Percentiles rank a stretch among this genome's conserved stretches.
These are phyloP conservation scores for Bacidia rubella DNA, from an alignment of 495 filamentous ascomycete genomes.

Conservation along the genomic window DNA sequence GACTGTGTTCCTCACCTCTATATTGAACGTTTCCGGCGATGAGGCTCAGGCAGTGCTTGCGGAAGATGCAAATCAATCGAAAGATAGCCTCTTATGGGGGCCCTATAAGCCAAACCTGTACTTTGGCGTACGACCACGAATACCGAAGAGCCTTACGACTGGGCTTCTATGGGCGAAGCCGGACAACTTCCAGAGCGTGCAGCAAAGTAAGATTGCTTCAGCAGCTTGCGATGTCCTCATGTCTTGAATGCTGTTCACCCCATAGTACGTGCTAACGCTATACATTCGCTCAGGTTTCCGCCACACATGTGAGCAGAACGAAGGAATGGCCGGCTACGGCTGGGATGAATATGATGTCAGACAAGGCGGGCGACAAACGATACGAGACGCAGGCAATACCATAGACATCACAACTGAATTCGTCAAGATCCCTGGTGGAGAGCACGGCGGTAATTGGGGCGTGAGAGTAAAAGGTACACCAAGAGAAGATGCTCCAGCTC, in stretches of 20 bases:
- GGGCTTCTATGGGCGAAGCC: constrained; percentile 86
- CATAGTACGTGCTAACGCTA: not conserved
- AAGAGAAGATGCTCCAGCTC: constrained; percentile 46
- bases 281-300: constrained; percentile 48
- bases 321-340: constrained; percentile 89
- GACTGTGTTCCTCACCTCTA: not conserved
- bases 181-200: constrained; percentile 63
- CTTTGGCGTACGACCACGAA: constrained; percentile 79
- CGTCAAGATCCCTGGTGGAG: constrained; percentile 81
- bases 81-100: constrained; percentile 87
- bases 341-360: constrained; percentile 94
- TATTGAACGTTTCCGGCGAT: not conserved
- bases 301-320: constrained; percentile 91
- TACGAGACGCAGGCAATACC: constrained; percentile 75
- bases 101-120: constrained; percentile 92
- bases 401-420: constrained; percentile 87
- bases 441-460: constrained; percentile 84
- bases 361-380: constrained; percentile 72
- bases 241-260: no score
- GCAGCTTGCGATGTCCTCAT: no score
- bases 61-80: constrained; percentile 41
- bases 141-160: constrained; percentile 71
- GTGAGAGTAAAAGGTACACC: constrained; percentile 74
- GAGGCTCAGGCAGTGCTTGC: constrained; percentile 14
- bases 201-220: constrained; percentile 51